These are phyloP conservation scores for Pleurostoma richardsiae DNA, from an alignment of 2,329 filamentous ascomycete species.

Conservation along the genomic window DNA sequence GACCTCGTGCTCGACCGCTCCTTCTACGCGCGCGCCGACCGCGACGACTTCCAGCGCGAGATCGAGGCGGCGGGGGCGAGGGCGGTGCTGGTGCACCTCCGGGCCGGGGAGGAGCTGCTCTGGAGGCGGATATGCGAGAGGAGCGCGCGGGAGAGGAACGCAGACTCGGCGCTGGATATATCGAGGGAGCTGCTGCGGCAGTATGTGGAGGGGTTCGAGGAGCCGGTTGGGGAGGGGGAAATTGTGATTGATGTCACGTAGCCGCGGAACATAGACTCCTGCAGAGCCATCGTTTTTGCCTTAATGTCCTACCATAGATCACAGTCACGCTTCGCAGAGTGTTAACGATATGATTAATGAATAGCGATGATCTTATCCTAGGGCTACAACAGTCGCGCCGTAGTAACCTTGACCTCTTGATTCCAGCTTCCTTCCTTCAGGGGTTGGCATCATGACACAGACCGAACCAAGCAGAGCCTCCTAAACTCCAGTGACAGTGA, in stretches of 20 bases:
- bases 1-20: slow-evolving; percentile 24
- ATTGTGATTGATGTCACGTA: slow-evolving; percentile 5
- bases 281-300: no score
- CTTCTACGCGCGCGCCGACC: slow-evolving; percentile 22
- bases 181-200: slow-evolving; percentile 5
- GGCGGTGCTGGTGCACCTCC: slow-evolving; percentile 23
- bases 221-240: slow-evolving; percentile 9
- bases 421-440: no score
- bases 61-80: slow-evolving; percentile 17
- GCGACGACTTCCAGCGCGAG: slow-evolving; percentile 20
- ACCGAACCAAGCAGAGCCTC: no score
- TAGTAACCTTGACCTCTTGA: no score
- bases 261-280: background rate
- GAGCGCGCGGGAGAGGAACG: slow-evolving; percentile 8
- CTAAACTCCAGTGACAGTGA: no score
- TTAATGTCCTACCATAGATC: no score
- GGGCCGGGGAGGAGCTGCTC: slow-evolving; percentile 17
- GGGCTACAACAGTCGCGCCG: no score
- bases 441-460: no score
- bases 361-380: no score
- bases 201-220: slow-evolving; percentile 10
- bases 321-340: no score
- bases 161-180: slow-evolving; percentile 10
- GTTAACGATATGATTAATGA: no score
- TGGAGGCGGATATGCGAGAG: slow-evolving; percentile 23